Conservation (phyloP, 208 protist genomes). For the Balamuthia mandrillaris region DNA sequence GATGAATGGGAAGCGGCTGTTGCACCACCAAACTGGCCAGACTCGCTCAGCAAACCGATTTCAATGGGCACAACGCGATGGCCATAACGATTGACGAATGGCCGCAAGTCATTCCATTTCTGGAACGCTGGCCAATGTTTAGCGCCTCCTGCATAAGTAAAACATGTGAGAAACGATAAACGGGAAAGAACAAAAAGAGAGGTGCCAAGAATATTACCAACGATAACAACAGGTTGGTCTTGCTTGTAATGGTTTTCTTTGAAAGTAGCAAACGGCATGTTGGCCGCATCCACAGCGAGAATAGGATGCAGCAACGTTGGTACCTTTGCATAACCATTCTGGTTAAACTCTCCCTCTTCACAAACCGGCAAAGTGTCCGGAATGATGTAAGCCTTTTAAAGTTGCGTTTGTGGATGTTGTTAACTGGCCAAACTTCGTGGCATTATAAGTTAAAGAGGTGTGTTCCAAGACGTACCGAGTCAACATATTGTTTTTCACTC, state of each 20-base stretch:
- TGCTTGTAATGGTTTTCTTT: not conserved
- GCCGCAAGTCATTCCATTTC: conserved; percentile 42
- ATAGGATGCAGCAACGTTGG: too few relatives aligned
- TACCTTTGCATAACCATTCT: not conserved
- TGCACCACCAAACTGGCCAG: too few relatives aligned
- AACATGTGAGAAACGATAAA: not conserved
- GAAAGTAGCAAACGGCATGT: not conserved
- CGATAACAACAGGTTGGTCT: not conserved
- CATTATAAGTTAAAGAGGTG: too few relatives aligned
- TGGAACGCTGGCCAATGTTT: conserved; percentile 10
- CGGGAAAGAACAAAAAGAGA: not conserved
- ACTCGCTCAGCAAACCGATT: conserved; percentile 3
- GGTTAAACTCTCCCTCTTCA: not conserved
- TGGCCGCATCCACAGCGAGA: too few relatives aligned
- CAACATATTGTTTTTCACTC: not conserved
- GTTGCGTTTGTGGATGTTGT: not conserved
- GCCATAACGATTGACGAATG: not conserved
- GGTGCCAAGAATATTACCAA: not conserved
- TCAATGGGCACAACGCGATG: conserved; percentile 44
- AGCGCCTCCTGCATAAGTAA: not conserved
- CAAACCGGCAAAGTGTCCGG: not conserved
- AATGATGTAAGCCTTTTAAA: not conserved
- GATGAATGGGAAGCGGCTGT: not conserved
- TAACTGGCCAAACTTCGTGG: too few relatives aligned
- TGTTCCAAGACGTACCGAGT: too few relatives aligned